Evolutionary conservation across 225 moss, liverwort and hornwort species (phyloP).

Genomic region (Bryum argenteum): DNA sequence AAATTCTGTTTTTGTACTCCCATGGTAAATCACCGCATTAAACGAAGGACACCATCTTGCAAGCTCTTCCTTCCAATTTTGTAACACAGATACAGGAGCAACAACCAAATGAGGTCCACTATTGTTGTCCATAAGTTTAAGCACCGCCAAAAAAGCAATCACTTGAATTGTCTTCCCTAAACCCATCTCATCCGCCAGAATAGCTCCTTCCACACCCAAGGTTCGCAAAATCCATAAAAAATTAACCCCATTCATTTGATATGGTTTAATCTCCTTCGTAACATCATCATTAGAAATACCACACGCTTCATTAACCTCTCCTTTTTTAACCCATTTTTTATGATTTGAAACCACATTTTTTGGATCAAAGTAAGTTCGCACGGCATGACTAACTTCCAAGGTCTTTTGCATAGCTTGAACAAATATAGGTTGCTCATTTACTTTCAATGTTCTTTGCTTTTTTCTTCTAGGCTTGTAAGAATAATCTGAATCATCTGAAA

Average conservation of each 20-base stretch:
- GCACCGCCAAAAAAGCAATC: not conserved
- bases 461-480: too few relatives aligned
- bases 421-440: too few relatives aligned
- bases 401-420: too few relatives aligned
- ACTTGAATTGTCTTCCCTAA: slow-evolving; percentile 6
- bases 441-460: too few relatives aligned
- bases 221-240: not conserved
- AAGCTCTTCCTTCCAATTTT: not conserved
- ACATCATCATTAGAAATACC: accelerated
- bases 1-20: not conserved
- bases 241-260: slow-evolving; percentile 2
- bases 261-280: not conserved
- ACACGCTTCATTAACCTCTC: not conserved
- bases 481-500: too few relatives aligned
- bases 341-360: too few relatives aligned
- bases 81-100: not conserved
- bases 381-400: too few relatives aligned
- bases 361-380: too few relatives aligned
- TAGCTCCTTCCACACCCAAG: not conserved
- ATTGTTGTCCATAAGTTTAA: not conserved
- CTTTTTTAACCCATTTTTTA: not conserved
- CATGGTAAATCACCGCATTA: not conserved
- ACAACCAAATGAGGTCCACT: slow-evolving; percentile 16
- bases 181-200: slow-evolving; percentile 30
- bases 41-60: slow-evolving; percentile 10